Percentiles rank a stretch among this genome's conserved stretches.
phyloP scores from a whole-genome alignment of 2,329 filamentous ascomycete genomes.

The Aspergillus novofumigatus region DNA sequence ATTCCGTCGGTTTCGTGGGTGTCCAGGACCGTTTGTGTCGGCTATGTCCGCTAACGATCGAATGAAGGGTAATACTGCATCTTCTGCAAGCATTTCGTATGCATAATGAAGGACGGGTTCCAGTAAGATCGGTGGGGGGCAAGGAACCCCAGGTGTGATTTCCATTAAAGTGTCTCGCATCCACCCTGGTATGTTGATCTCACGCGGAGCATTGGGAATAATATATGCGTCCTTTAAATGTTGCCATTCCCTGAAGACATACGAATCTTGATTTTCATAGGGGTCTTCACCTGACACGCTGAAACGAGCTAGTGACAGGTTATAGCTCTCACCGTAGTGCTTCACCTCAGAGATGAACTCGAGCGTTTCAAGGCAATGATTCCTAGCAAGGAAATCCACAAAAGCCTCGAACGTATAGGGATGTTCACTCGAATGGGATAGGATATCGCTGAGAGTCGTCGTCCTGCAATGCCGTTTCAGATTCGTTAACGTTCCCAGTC shows the following conservation, averaged over 20 bases:
- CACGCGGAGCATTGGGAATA: not conserved
- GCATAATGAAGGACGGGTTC: not conserved
- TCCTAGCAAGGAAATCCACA: not conserved
- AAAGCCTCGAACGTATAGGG: not conserved
- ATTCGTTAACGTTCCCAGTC: not conserved
- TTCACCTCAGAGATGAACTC: not conserved
- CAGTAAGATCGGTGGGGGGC: not conserved
- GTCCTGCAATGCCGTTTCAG: not conserved
- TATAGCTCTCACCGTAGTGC: not conserved
- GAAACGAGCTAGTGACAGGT: not conserved
- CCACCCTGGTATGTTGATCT: not conserved
- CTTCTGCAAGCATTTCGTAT: not conserved
- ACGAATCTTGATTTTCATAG: not conserved
- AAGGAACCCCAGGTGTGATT: not conserved
- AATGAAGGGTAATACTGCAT: not conserved
- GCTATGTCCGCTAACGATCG: not conserved
- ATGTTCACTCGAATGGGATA: not conserved
- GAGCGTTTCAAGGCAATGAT: not conserved
- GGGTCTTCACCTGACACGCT: not conserved
- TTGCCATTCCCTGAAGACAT: not conserved
- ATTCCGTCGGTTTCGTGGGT: too few species aligned
- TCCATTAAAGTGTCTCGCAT: not conserved
- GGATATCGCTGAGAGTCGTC: not conserved
- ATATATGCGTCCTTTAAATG: not conserved
- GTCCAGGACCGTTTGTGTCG: not conserved